Conservation (phyloP, 129 eudicot species). For the Flaveria sonorensis region DNA sequence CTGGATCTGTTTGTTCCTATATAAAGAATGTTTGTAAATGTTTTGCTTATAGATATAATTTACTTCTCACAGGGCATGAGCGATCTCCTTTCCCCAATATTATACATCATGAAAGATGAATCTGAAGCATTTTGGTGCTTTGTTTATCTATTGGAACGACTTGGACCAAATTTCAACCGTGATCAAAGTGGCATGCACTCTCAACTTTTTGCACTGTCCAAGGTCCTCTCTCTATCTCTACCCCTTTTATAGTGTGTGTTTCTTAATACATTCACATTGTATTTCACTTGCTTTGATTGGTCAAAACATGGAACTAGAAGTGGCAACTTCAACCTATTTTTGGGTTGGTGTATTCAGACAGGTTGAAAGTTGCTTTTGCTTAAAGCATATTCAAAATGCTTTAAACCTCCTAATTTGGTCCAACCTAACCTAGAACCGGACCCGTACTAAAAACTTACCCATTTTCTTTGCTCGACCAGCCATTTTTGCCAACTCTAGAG, state of each 20-base stretch:
- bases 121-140: slow-evolving; percentile 94
- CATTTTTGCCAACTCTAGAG: not conserved
- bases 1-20: slow-evolving; percentile 1
- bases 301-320: slow-evolving; percentile 2
- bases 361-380: not conserved
- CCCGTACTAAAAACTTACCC: not conserved
- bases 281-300: slow-evolving; percentile 25
- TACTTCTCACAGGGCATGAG: slow-evolving; percentile 75
- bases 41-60: slow-evolving; percentile 7
- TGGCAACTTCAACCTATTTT: not conserved
- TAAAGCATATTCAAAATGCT: not conserved
- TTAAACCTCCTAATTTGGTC: slow-evolving; percentile 1
- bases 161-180: slow-evolving; percentile 96
- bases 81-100: slow-evolving; percentile 84
- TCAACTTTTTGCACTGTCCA: slow-evolving; percentile 88
- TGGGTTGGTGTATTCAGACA: not conserved
- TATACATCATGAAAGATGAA: slow-evolving; percentile 81
- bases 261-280: not conserved
- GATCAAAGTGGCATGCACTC: slow-evolving; percentile 98
- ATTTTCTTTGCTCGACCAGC: not conserved
- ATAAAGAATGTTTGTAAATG: not conserved
- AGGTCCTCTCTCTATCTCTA: slow-evolving; percentile 55
- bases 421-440: not conserved
- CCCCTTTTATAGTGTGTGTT: slow-evolving; percentile 9
- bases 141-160: slow-evolving; percentile 83